phyloP scores from a whole-genome alignment of 352 stramenopile species.

The Phytophthora hibernalis region DNA sequence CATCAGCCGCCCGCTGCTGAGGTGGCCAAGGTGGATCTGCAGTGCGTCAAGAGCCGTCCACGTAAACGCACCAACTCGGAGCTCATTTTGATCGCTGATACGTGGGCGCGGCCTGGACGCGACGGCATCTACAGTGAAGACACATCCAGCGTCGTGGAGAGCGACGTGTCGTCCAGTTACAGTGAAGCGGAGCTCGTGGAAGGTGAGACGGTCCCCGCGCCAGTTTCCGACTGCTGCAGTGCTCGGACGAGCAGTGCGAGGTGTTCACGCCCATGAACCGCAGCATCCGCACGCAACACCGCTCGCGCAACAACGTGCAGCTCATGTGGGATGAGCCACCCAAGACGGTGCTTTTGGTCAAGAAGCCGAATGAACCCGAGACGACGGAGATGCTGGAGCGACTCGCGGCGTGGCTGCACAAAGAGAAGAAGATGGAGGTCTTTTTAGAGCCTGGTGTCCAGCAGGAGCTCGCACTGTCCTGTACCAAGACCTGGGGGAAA shows the following conservation, averaged over 20 bases:
- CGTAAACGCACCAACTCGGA: conserved; percentile 86
- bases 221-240: conserved; percentile 84
- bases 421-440: conserved; percentile 77
- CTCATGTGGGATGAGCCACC: conserved; percentile 89
- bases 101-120: conserved; percentile 64
- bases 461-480: conserved; percentile 58
- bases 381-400: conserved; percentile 76
- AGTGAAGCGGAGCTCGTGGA: conserved; percentile 48
- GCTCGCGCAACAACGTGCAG: conserved; percentile 89
- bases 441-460: conserved; percentile 82
- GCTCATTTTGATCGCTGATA: conserved; percentile 84
- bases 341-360: conserved; percentile 87
- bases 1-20: conserved; percentile 47
- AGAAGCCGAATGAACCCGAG: conserved; percentile 87
- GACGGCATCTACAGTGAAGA: conserved; percentile 82
- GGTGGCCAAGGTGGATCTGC: conserved; percentile 40
- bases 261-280: conserved; percentile 89
- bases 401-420: conserved; percentile 74
- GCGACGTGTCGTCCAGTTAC: conserved; percentile 57
- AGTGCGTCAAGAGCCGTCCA: conserved; percentile 59
- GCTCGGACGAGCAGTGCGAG: conserved; percentile 89
- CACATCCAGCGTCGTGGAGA: conserved; percentile 53
- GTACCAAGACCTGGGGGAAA: conserved; percentile 72
- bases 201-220: conserved; percentile 45
- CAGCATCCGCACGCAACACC: conserved; percentile 87